These are phyloP conservation scores for Inosperma sp. DNA, from an alignment of 768 basidiomycete species.

Conservation along the genomic window DNA sequence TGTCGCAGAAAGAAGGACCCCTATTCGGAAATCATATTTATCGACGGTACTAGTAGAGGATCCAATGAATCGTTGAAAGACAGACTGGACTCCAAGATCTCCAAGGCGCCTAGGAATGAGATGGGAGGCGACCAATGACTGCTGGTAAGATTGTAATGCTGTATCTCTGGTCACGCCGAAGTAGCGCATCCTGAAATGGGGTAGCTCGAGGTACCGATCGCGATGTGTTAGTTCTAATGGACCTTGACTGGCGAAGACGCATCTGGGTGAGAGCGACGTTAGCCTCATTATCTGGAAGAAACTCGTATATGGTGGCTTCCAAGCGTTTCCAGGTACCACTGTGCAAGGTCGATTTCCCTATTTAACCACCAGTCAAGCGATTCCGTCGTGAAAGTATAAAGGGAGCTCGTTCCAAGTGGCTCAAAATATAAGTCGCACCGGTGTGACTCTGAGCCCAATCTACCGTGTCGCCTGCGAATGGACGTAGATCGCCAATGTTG, in stretches of 20 bases:
- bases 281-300: slow-evolving; percentile 13
- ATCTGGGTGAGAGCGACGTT: slow-evolving; percentile 10
- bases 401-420: slow-evolving; percentile 17
- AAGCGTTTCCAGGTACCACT: slow-evolving; percentile 14
- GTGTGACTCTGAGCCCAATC: slow-evolving; percentile 17
- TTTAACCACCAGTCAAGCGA: slow-evolving; percentile 16
- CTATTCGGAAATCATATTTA: slow-evolving; percentile 16
- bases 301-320: slow-evolving; percentile 18
- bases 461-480: slow-evolving; percentile 13
- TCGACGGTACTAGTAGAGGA: slow-evolving; percentile 12
- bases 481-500: slow-evolving; percentile 11
- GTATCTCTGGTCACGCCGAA: slow-evolving; percentile 10
- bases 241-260: slow-evolving; percentile 12
- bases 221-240: slow-evolving; percentile 13
- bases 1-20: slow-evolving; percentile 11
- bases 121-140: slow-evolving; percentile 11
- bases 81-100: slow-evolving; percentile 14
- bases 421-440: slow-evolving; percentile 19
- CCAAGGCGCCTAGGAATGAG: slow-evolving; percentile 17
- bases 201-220: slow-evolving; percentile 11
- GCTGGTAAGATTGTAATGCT: background rate
- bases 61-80: slow-evolving; percentile 16
- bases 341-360: slow-evolving; percentile 15
- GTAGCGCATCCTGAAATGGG: slow-evolving; percentile 9
- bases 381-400: slow-evolving; percentile 19